A percentile compares a stretch with the other conserved stretches of the same genome.
These are phyloP conservation scores for Schizophyllum amplum DNA, from an alignment of 1,284 basidiomycete species.

Conservation along the genomic window DNA sequence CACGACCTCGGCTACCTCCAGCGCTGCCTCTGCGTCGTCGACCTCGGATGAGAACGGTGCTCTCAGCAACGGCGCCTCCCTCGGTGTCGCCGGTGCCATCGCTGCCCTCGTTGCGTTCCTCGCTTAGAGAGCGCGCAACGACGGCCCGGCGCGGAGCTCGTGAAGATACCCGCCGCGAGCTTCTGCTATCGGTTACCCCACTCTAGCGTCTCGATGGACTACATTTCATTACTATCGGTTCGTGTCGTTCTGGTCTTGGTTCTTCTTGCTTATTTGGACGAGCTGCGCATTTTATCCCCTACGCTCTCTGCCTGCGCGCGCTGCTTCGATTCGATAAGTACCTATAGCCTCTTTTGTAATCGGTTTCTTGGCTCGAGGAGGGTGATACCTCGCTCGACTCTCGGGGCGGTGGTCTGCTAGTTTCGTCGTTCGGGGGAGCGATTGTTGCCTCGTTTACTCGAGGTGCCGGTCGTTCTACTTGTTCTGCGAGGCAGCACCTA, in stretches of 20 bases:
- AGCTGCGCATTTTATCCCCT: not conserved
- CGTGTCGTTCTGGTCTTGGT: too few relatives aligned
- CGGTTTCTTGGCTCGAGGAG: not conserved
- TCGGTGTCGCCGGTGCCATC: conserved; percentile 14
- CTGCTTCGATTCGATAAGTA: not conserved
- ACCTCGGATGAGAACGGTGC: not conserved
- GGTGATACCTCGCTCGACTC: too few relatives aligned
- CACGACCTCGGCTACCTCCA: conserved; percentile 5
- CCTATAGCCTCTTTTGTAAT: not conserved
- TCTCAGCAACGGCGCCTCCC: conserved; percentile 11
- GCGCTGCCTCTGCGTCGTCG: conserved; percentile 2
- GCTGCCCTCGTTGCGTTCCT: conserved; percentile 31
- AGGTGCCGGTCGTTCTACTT: too few relatives aligned
- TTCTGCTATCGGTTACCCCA: not conserved
- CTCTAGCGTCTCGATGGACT: not conserved
- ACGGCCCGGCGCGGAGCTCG: conserved; percentile 1
- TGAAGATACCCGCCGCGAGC: not conserved
- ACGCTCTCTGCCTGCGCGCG: not conserved
- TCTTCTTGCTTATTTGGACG: not conserved
- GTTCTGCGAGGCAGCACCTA: too few relatives aligned
- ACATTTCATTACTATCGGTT: not conserved
- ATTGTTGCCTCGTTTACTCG: too few relatives aligned
- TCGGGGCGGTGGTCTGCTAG: too few relatives aligned
- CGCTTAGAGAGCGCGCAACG: conserved; percentile 20
- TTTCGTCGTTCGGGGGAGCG: too few relatives aligned